These are phyloP conservation scores for Kodamaea leandrae DNA, from an alignment of 805 yeast genomes.

Conservation along the genomic window DNA sequence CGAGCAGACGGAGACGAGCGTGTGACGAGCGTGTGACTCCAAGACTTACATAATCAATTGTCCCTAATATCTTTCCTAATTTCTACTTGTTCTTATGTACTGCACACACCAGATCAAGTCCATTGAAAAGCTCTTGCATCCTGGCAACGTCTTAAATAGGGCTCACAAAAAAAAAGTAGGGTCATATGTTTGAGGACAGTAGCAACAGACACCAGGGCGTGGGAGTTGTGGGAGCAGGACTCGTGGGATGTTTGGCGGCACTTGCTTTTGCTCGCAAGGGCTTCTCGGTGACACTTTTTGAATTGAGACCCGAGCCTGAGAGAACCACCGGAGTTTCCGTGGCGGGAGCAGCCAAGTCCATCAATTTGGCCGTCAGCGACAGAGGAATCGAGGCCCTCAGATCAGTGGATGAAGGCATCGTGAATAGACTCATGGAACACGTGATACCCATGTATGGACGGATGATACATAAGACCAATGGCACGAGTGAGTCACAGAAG, in stretches of 20 bases:
- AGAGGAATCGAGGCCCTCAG: constrained; percentile 75
- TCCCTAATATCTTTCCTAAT: too few relatives aligned
- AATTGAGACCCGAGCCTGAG: constrained; percentile 69
- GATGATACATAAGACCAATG: constrained; percentile 76
- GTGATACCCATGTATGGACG: constrained; percentile 87
- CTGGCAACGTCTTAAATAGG: background rate
- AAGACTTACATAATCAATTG: too few relatives aligned
- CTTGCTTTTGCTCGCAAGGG: constrained; percentile 76
- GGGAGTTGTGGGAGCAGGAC: constrained; percentile 84
- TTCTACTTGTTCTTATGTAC: too few relatives aligned
- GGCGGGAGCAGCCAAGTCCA: constrained; percentile 42
- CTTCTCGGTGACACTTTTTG: constrained; percentile 68
- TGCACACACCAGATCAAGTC: too few relatives aligned
- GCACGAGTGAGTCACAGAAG: constrained; percentile 55
- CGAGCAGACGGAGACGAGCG: too few relatives aligned
- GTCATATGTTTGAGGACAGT: constrained; percentile 8
- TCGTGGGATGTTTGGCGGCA: constrained; percentile 84
- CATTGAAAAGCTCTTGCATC: too few relatives aligned
- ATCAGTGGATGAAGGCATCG: constrained; percentile 58
- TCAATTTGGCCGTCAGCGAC: constrained; percentile 83
- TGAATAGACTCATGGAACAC: constrained; percentile 51
- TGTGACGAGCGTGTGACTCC: too few relatives aligned
- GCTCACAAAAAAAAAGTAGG: background rate
- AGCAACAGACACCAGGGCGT: constrained; percentile 19
- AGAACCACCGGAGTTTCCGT: constrained; percentile 9